Percentiles rank a stretch among this genome's conserved stretches.
These are phyloP conservation scores for Rubia peregrina DNA, from an alignment of 305 asterid species.

Conservation along the genomic window DNA sequence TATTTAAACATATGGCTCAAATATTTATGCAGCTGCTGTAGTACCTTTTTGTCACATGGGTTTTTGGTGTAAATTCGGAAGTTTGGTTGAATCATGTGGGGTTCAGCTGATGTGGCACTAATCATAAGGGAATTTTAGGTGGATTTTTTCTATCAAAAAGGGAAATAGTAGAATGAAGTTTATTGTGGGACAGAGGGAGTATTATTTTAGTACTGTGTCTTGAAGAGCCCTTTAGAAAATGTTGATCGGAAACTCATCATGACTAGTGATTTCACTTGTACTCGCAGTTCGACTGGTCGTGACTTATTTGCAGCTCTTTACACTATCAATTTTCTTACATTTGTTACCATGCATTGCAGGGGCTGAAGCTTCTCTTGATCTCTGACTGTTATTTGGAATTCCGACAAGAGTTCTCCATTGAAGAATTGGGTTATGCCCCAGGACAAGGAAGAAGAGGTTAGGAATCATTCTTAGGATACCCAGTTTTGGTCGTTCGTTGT, in stretches of 20 bases:
- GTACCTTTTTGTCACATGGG: too few species aligned
- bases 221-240: neutral
- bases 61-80: too few species aligned
- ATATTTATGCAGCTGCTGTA: too few species aligned
- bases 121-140: too few species aligned
- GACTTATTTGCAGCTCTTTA: neutral
- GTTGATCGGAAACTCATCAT: neutral
- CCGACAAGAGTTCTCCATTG: conserved; percentile 55
- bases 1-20: too few species aligned
- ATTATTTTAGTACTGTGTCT: neutral
- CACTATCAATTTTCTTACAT: neutral
- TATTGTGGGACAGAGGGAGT: too few species aligned
- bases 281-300: neutral
- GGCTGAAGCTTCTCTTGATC: conserved; percentile 61
- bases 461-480: too few species aligned
- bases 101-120: too few species aligned
- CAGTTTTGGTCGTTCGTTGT: too few species aligned
- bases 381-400: conserved; percentile 80
- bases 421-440: conserved; percentile 27
- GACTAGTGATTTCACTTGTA: neutral
- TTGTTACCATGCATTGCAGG: conserved; percentile 35
- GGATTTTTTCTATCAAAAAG: too few species aligned
- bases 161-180: too few species aligned
- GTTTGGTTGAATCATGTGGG: too few species aligned
- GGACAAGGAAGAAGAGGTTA: neutral